Conservation (phyloP, 2,329 filamentous ascomycete species). For the Talaromyces funiculosus region DNA sequence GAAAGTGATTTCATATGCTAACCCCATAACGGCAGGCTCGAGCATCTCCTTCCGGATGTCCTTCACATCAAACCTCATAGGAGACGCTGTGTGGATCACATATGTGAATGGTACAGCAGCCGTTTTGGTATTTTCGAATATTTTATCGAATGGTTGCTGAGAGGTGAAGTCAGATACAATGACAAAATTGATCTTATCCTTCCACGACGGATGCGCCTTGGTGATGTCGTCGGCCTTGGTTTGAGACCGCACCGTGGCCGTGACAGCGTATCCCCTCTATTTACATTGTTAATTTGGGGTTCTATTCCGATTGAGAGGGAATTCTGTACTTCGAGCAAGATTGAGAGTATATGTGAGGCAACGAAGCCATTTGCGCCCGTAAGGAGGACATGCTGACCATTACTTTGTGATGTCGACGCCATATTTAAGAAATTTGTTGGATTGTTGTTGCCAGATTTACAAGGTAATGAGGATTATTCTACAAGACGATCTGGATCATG, state of each 20-base stretch:
- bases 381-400: neutral
- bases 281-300: neutral
- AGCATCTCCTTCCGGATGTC: neutral
- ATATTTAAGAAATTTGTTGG: too few species aligned
- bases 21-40: neutral
- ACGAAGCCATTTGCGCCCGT: neutral
- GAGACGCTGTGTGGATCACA: neutral
- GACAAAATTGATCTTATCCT: neutral
- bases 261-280: neutral
- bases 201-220: neutral
- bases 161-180: neutral
- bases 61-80: neutral
- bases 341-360: constrained; percentile 13
- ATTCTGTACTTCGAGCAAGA: constrained; percentile 46
- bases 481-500: too few species aligned
- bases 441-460: too few species aligned
- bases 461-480: too few species aligned
- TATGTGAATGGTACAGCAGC: neutral
- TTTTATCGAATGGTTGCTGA: neutral
- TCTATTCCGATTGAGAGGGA: neutral
- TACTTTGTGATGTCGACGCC: too few species aligned
- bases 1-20: too few species aligned
- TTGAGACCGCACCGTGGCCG: neutral
- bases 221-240: neutral
- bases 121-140: neutral